Evolutionary conservation across 257 asterid species (phyloP), one percentile per base, ranked within the genome.

Genomic region (Plantago elongata): DNA sequence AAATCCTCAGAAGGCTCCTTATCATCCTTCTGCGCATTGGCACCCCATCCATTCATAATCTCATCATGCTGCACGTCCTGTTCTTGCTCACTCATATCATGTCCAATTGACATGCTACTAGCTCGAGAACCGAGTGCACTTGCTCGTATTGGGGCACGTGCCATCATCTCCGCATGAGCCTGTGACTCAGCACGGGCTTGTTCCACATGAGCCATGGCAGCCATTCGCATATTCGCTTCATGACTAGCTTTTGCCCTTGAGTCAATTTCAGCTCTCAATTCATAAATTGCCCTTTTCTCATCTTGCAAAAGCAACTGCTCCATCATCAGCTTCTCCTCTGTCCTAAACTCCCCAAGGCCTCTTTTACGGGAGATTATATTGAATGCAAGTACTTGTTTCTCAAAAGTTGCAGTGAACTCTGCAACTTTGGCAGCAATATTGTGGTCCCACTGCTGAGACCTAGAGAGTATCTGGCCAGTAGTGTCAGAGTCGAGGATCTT

Each of bases 361-460:
- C 95, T 79, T 70, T 93, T 89, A 51, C 83, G 88, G 62, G 94
- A 81, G 16, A 93, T 89, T 13, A 93, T 87, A 69, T 93, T 93
- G 78, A 93, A 89, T 0, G 99, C 99, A 48, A 83, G 95, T 54
- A 93, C 97, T 74, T 93, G 99, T 69, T 89, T 93, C 89, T 93
- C 99, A 52, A 93, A 93, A 48, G 99, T 89, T 57, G 94, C 94
- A 16, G 97, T 87, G 79, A 93, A 93, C 77, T 93, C 99, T 11
- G 95, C 89, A 60, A 93, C 95, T 82, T 93, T 93, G 13, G 92
- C 94, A 11, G 97, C 91, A 60, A 93, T 87, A 51, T 93, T 93
- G 61, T 87, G 86, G 76, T 93, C 99, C 99, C 99, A 93, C 72
- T 87, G 99, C 80, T 93, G 99, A 29, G 97, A 89, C 13, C 99